Evolutionary conservation across 2,329 filamentous ascomycete species (phyloP).

Genomic region (Cadophora sp.): DNA sequence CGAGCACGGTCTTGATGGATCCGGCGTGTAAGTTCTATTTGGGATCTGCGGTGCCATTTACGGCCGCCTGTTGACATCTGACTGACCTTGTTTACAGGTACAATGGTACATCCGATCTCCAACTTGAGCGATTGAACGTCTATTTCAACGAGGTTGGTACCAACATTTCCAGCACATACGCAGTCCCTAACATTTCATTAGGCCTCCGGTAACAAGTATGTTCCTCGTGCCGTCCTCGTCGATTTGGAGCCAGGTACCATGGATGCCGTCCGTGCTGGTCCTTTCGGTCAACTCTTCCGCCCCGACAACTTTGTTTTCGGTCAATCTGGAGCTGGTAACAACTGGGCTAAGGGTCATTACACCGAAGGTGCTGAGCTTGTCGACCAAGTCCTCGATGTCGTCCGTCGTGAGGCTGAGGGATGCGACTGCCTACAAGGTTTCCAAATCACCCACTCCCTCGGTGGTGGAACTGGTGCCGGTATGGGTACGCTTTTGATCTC

Average conservation of each 20-base stretch:
- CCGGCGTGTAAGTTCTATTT: constrained; percentile 78
- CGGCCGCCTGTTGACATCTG: constrained; percentile 35
- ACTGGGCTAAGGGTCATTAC: constrained; percentile 99
- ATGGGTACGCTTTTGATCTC: constrained; percentile 99
- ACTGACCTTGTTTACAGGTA: constrained; percentile 65
- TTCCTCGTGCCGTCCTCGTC: constrained; percentile 98
- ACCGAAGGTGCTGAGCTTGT: constrained; percentile 99
- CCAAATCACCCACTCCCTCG: constrained; percentile 99
- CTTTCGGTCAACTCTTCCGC: constrained; percentile 98
- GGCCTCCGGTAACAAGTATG: constrained; percentile 98
- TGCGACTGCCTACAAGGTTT: constrained; percentile 99
- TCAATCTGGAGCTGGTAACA: constrained; percentile 99
- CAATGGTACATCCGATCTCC: constrained; percentile 97
- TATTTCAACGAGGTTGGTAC: constrained; percentile 89
- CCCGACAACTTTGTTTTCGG: constrained; percentile 99
- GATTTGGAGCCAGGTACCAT: constrained; percentile 99
- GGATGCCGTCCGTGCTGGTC: constrained; percentile 97
- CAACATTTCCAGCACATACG: not conserved
- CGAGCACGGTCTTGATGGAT: constrained; percentile 96
- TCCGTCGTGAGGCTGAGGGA: constrained; percentile 97
- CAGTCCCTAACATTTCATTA: constrained; percentile 51
- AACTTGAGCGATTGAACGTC: constrained; percentile 99
- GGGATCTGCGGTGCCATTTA: not conserved
- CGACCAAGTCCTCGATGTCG: constrained; percentile 96
- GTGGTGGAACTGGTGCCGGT: constrained; percentile 99